Percentiles rank a stretch among this genome's conserved stretches.
These are phyloP conservation scores for Ceratopteris richardii DNA, from an alignment of 75 land plant genomes.

Conservation along the genomic window DNA sequence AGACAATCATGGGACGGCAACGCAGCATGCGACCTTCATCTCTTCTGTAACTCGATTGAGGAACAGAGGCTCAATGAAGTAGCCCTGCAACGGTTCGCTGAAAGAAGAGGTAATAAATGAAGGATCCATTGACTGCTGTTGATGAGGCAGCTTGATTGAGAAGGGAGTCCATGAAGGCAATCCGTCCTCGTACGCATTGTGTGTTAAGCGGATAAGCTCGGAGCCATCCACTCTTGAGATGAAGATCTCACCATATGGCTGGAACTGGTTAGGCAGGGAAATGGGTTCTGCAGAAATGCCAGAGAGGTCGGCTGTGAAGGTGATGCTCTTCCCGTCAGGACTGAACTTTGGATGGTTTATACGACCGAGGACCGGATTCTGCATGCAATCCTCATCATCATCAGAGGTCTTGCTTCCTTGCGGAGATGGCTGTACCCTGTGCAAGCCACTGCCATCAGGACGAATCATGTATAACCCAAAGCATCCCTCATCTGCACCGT, in stretches of 20 bases:
- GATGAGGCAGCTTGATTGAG: background rate
- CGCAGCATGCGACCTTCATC: background rate
- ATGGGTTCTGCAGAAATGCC: constrained; percentile 75
- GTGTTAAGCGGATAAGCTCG: constrained; percentile 47
- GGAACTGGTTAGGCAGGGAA: constrained; percentile 70
- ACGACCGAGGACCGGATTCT: constrained; percentile 39
- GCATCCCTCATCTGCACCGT: constrained; percentile 21
- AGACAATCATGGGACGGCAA: too few relatives aligned
- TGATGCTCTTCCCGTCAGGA: constrained; percentile 46
- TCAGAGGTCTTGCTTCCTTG: background rate
- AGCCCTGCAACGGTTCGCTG: background rate
- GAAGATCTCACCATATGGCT: constrained; percentile 81
- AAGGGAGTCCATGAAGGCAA: constrained; percentile 43
- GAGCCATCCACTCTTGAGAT: constrained; percentile 52
- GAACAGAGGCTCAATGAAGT: background rate
- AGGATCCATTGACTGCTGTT: background rate
- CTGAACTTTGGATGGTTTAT: constrained; percentile 80
- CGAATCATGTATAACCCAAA: constrained; percentile 51
- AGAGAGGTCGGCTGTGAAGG: constrained; percentile 53
- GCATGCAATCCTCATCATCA: background rate
- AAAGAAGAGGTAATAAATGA: background rate
- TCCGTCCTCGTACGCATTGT: constrained; percentile 57
- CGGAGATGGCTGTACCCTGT: constrained; percentile 37
- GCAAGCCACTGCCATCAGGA: constrained; percentile 62
- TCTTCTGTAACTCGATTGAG: background rate